Percentiles rank a stretch among this genome's conserved stretches.
phyloP scores from a whole-genome alignment of 1,284 basidiomycete genomes.

The Moesziomyces aphidis region DNA sequence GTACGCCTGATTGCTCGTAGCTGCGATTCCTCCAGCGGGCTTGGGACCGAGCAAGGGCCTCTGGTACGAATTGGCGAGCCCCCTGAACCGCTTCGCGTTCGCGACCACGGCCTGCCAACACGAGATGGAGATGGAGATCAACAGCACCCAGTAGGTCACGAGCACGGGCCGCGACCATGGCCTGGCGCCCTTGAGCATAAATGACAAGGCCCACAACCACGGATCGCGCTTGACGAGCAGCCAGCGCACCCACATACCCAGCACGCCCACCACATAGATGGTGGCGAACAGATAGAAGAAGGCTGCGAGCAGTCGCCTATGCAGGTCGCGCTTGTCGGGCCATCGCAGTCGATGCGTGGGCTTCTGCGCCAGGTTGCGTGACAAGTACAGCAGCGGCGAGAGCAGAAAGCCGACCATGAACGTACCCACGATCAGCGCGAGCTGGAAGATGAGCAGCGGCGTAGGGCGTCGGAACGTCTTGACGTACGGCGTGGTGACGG shows the following conservation, averaged over 20 bases:
- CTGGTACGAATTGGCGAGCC: conserved; percentile 35
- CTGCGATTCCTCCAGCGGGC: conserved; percentile 10
- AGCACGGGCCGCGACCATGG: conserved; percentile 86
- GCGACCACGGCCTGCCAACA: conserved; percentile 78
- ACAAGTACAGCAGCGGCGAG: conserved; percentile 92
- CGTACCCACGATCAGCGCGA: conserved; percentile 91
- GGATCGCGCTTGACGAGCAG: conserved; percentile 85
- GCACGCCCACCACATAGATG: conserved; percentile 83
- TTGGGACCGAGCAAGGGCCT: conserved; percentile 29
- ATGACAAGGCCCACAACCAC: conserved; percentile 81
- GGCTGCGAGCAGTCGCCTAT: conserved; percentile 84
- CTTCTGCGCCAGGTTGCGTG: conserved; percentile 89
- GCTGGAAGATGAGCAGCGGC: conserved; percentile 89
- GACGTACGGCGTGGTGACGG: conserved; percentile 80
- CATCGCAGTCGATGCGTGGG: conserved; percentile 89
- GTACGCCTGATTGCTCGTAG: conserved; percentile 18
- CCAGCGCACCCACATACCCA: conserved; percentile 93
- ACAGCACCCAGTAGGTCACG: conserved; percentile 83
- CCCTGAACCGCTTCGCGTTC: conserved; percentile 50
- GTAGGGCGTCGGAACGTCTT: conserved; percentile 93
- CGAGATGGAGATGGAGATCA: conserved; percentile 85
- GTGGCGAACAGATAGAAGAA: conserved; percentile 85
- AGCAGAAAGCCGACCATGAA: conserved; percentile 91
- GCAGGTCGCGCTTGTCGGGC: conserved; percentile 85
- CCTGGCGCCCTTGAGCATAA: conserved; percentile 77